Conservation (phyloP, 345 rosid species). For the Moricandia moricandioides region DNA sequence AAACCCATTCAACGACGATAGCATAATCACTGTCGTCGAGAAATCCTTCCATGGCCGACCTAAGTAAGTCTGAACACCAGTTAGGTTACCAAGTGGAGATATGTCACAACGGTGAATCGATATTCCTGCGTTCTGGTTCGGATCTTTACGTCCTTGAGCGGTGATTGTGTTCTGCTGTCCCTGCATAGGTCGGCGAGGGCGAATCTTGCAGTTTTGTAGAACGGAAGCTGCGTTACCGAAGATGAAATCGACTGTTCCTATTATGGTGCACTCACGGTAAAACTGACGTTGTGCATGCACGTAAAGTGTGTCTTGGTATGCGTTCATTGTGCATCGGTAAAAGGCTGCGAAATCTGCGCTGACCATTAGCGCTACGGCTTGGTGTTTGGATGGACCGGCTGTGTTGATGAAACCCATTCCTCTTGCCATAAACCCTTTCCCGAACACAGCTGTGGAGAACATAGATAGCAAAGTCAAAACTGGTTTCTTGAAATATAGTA, state of each 20-base stretch:
- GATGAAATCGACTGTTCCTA: conserved; percentile 81
- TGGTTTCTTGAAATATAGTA: conserved; percentile 7
- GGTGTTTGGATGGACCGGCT: conserved; percentile 73
- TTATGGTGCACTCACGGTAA: conserved; percentile 63
- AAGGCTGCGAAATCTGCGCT: conserved; percentile 58
- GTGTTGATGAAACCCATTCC: conserved; percentile 73
- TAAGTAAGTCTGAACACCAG: conserved; percentile 46
- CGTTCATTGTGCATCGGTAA: conserved; percentile 66
- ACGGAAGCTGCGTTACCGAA: conserved; percentile 80
- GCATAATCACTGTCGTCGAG: conserved; percentile 57
- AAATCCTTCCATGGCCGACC: conserved; percentile 77
- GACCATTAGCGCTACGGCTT: conserved; percentile 80
- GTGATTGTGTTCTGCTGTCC: conserved; percentile 74
- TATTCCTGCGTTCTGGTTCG: conserved; percentile 75
- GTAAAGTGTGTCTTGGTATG: conserved; percentile 79
- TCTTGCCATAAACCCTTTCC: conserved; percentile 61
- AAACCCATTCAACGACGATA: conserved; percentile 47
- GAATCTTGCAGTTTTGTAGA: conserved; percentile 62
- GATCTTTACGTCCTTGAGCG: conserved; percentile 69
- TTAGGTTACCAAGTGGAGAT: conserved; percentile 48
- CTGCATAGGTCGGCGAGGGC: conserved; percentile 52
- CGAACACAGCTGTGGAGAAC: conserved; percentile 56
- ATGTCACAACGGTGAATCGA: conserved; percentile 65
- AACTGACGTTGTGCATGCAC: conserved; percentile 74
- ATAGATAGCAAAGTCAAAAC: background rate